Evolutionary conservation across 495 filamentous ascomycete species (phyloP), one percentile per base, ranked within the genome.

Genomic region (Penicillium chermesinum): DNA sequence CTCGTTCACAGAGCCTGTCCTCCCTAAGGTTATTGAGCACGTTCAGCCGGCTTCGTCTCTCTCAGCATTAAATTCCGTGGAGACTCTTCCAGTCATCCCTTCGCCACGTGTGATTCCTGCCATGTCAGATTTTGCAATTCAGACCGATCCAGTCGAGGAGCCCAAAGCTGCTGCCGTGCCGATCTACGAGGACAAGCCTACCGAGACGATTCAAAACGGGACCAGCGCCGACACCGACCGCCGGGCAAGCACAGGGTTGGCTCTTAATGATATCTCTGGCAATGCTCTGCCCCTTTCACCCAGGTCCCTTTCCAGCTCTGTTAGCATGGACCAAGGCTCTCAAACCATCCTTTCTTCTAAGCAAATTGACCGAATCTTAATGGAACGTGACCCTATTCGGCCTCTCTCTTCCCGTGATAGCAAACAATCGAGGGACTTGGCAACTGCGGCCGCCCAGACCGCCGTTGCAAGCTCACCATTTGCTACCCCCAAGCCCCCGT

Each of bases 311-410:
- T 55, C 53, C 22, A 69, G 59, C 34, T 75, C 71, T 52, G 66
- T 74, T 36, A 82, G 73, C 39, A 67, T 71, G 30, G 84, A 91
- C 58, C 84, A 88, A 45, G 76, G 79, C 40, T 79, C 81, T 12
- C 88, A 94, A 64, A 91, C 88, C 27, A 70, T 81, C 7, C 64
- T 91, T 27, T 90, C 87, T 12, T 80, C 83, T 0, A 78, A 85
- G 35, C 81, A 80, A 39, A 83, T 91, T 48, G 86, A 90, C 48
- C 76, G 77, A 40, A 67, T 88, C 44, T 63, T 88, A 12, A 75
- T 75, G 54, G 72, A 72, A 32, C 66, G 72, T 48, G 54, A 60
- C 15, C 57, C 60, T 41, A 35, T 38, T 44, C 62, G 56, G 44
- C 65, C 65, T 14, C 38, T 66, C 16, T 65, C 67, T 48, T 66